Evolutionary conservation across 2,329 filamentous ascomycete species (phyloP).

Genomic region (Diplodia seriata): DNA sequence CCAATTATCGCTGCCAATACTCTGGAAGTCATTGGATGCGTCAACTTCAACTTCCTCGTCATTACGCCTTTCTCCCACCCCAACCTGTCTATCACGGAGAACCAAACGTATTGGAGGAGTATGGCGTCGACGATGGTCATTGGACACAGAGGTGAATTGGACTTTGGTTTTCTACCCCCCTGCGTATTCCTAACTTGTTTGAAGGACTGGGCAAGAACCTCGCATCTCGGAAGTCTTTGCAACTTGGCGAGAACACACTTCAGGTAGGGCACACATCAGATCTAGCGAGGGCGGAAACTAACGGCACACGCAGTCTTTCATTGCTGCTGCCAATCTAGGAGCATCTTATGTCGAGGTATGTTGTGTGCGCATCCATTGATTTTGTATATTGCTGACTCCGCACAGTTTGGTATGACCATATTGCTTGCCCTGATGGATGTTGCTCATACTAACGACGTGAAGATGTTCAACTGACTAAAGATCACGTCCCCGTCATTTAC

Average conservation of each 20-base stretch:
- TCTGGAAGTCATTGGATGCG: slow-evolving; percentile 88
- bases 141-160: slow-evolving; percentile 62
- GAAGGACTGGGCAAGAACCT: slow-evolving; percentile 89
- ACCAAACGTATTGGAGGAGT: slow-evolving; percentile 97
- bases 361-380: slow-evolving; percentile 10
- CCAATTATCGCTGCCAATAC: slow-evolving; percentile 84
- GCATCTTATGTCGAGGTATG: slow-evolving; percentile 71
- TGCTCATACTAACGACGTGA: slow-evolving; percentile 43
- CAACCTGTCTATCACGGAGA: slow-evolving; percentile 88
- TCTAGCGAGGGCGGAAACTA: slow-evolving; percentile 29
- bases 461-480: slow-evolving; percentile 98
- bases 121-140: slow-evolving; percentile 85
- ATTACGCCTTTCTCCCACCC: slow-evolving; percentile 94
- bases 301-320: slow-evolving; percentile 72
- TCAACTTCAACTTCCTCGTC: slow-evolving; percentile 96
- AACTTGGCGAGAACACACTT: slow-evolving; percentile 95
- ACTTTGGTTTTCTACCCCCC: slow-evolving; percentile 29
- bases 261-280: slow-evolving; percentile 50
- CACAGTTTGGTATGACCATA: slow-evolving; percentile 39
- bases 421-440: background rate
- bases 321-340: slow-evolving; percentile 91
- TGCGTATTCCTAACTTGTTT: slow-evolving; percentile 50
- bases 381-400: slow-evolving; percentile 30
- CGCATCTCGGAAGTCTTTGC: slow-evolving; percentile 80
- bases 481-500: slow-evolving; percentile 97